phyloP scores from a whole-genome alignment of 2,329 filamentous ascomycete species.

The Calonectria henricotiae region DNA sequence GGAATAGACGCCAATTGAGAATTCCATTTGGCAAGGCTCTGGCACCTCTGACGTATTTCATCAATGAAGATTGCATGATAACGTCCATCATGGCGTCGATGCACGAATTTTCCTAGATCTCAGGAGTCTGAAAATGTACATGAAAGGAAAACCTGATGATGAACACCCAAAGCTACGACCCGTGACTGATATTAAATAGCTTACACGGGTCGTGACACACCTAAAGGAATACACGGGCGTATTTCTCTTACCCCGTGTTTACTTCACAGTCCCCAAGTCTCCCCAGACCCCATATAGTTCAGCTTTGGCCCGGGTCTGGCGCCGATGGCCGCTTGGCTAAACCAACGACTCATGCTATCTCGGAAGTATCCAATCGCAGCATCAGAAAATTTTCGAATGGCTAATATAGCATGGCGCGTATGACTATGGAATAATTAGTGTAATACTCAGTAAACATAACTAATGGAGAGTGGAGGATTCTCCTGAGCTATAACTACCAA shows the following conservation, averaged over 20 bases:
- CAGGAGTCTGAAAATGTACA: not conserved
- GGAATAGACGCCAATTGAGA: constrained; percentile 25
- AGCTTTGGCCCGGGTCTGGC: not conserved
- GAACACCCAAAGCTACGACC: not conserved
- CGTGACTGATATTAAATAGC: constrained; percentile 6
- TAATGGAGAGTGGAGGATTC: no score
- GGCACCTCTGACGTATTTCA: constrained; percentile 24
- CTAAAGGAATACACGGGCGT: no score
- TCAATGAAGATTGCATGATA: constrained; percentile 23
- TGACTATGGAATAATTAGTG: no score
- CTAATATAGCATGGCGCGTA: no score
- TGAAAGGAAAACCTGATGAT: not conserved
- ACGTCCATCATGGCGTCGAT: not conserved
- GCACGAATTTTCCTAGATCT: not conserved
- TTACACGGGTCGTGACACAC: not conserved
- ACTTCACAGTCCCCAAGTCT: constrained; percentile 7
- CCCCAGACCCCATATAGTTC: constrained; percentile 4
- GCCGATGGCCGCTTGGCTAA: constrained; percentile 4
- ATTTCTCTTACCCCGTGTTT: constrained; percentile 15
- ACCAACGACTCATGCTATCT: constrained; percentile 1
- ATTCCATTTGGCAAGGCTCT: constrained; percentile 19
- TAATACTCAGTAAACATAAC: no score
- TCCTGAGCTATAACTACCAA: no score
- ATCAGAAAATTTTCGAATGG: not conserved
- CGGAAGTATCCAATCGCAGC: constrained; percentile 12